Evolutionary conservation across 257 asterid species (phyloP), one percentile per base, ranked within the genome.

Genomic region (Solanum ossicruentum): DNA sequence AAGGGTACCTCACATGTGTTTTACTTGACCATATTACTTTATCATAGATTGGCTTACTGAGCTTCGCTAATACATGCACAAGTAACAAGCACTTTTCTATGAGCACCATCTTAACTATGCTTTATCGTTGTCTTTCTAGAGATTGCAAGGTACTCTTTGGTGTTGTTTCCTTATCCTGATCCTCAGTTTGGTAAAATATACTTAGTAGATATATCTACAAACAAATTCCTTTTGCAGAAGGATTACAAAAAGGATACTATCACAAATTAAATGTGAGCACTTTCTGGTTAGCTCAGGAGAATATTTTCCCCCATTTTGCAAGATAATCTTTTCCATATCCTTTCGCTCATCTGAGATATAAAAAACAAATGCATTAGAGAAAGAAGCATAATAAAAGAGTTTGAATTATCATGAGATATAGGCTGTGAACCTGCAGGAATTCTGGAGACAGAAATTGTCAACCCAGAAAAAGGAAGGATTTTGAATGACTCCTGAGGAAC

Each of bases 241-340:
- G 65, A 73, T 66, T 18, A 28, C 23, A 81, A 82, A 54, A 16
- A 96, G 98, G 98, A 97, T 97, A 97, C 41, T 97, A 89, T 91
- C 92, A 85, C 97, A 95, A 70, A 97, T 84, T 84, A 97, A 89
- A 92, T 97, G 99, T 86, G 99, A 90, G 97, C 98, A 97, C 85
- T 87, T 92, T 90, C 85, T 97, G 85, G 94, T 93, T 88, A 97
- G 92, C 84, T 95, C 95, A 86, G 96, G 96, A 80, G 98, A 91
- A 91, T 97, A 97, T 90, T 89, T 92, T 87, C 99, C 99, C 71
- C 97, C 97, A 91, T 94, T 94, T 89, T 97, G 93, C 81, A 84
- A 57, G 79, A 91, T 87, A 87, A 92, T 93, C 89, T 91, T 93
- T 93, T 92, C 98, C 89, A 97, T 86, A 87, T 93, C 93, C 91